Conservation (phyloP, 441 rosid species). For the Lepidium campestre region DNA sequence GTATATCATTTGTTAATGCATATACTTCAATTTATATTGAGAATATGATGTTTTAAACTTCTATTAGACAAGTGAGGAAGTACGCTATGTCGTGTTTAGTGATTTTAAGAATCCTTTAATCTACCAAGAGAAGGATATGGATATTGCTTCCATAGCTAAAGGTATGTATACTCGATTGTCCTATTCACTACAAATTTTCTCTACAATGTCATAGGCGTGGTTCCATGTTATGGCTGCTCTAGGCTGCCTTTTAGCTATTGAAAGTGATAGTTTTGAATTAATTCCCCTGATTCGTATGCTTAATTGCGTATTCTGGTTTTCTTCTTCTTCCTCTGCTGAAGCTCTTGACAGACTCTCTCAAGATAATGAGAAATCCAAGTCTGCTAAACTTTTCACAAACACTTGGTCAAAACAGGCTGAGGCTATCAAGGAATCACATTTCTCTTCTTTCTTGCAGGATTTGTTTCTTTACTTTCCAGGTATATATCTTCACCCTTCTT, state of each 20-base stretch:
- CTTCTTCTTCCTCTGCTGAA: constrained; percentile 34
- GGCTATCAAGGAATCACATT: constrained; percentile 47
- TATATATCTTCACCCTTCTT: constrained; percentile 21
- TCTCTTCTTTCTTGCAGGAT: constrained; percentile 48
- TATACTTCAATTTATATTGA: neutral
- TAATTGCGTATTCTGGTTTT: constrained; percentile 11
- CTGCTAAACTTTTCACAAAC: constrained; percentile 29
- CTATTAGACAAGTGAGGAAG: constrained; percentile 45
- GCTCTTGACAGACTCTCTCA: constrained; percentile 41
- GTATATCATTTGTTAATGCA: neutral
- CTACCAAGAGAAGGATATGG: constrained; percentile 47
- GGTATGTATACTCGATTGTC: constrained; percentile 39
- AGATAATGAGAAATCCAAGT: constrained; percentile 33
- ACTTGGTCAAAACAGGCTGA: constrained; percentile 68
- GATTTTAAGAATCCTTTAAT: constrained; percentile 51
- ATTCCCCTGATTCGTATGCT: neutral
- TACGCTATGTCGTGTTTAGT: constrained; percentile 48
- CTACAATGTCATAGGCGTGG: neutral
- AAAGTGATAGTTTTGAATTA: neutral
- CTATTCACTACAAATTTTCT: neutral
- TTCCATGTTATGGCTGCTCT: neutral
- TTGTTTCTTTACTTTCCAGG: constrained; percentile 83
- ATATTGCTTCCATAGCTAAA: constrained; percentile 48
- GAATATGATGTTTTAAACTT: constrained; percentile 9
- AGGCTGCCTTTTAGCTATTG: neutral